Evolutionary conservation across 2,329 filamentous ascomycete species (phyloP), one percentile per base, ranked within the genome.

Genomic region (Ceratocystiopsis sp.): DNA sequence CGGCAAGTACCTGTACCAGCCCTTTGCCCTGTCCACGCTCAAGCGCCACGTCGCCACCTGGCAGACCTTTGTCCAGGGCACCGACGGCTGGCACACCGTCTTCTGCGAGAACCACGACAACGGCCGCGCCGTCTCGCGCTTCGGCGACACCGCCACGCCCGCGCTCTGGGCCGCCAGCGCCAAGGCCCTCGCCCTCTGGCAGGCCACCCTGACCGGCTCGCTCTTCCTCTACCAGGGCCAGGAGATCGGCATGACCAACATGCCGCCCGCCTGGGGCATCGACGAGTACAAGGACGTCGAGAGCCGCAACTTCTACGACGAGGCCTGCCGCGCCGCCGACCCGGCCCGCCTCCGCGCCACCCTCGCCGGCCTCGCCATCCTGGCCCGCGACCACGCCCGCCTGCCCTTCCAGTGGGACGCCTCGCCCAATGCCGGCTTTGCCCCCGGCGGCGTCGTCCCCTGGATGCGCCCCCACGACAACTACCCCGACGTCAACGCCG

Each of bases 81-180:
- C 63, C 2, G 71, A 74, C 42, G 66, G 63, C 7, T 75, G 72
- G 72, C 73, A 69, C 0, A 75, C 73, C 0, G 62, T 68, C 0
- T 80, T 78, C 52, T 63, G 71, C 43, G 75, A 80, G 52, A 79
- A 79, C 50, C 75, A 80, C 54, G 75, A 80, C 52, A 67, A 75
- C 45, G 65, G 67, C 3, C 64, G 75, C 1, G 69, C 67, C 2
- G 58, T 78, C 6, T 70, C 68, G 3, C 65, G 73, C 3, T 72
- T 67, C 45, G 64, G 61, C 0, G 63, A 61, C 14, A 67, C 71
- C 42, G 50, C 49, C 1, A 29, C 25, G 25, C 63, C 63, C 0
- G 56, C 61, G 37, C 58, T 61, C 51, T 62, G 68, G 19, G 60
- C 53, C 12, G 49, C 55, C 12, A 64, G 63, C 38, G 70, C 68